Base-by-base conservation (phyloP, 495 filamentous ascomycete genomes). In the Talaromyces proteolyticus region DNA sequence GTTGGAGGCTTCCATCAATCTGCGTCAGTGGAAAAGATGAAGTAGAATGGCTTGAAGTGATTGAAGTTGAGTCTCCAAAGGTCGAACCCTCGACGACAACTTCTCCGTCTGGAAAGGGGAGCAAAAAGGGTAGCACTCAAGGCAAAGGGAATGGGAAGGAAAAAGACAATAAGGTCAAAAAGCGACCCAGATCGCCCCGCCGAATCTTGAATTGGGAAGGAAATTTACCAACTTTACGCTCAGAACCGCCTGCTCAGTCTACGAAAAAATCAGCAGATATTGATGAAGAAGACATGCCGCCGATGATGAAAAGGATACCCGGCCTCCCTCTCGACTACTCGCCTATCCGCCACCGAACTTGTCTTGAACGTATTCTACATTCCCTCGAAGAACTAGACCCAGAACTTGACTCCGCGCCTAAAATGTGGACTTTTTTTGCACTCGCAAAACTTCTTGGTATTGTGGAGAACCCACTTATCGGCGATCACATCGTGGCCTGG, bases 321-420 rank as follows among this genome's bases (percentile, higher is more conserved):
- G 45, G 41, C 16, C 43, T 71, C 29, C 60, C 64, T 0, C 49
- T 68, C 21, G 82, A 86, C 55, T 86, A 86, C 56, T 83, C 79
- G 18, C 71, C 71, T 0, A 66, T 75, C 23, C 76, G 84, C 5
- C 83, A 86, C 57, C 70, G 78, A 7, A 74, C 68, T n/a, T 74
- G 75, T 22, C 81, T 86, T 14, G 70, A 83, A 34, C 71, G 81
- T 8, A 62, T 86, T 4, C 63, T 87, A 11, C 64, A 70, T 50
- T 72, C 67, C 22, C 66, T 85, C 24, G 66, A 78, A 44, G 76
- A 73, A 12, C 44, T 71, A 0, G 64, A 68, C 38, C 65, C 80
- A 1, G 60, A 68, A 2, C 59, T 87, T n/a, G 76, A 86, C 55
- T 85, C 82, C 0, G 81, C 84, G n/a, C 67, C 75, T 34, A 81